phyloP scores from a whole-genome alignment of 2,329 filamentous ascomycete genomes.

The Botrytis fabae region DNA sequence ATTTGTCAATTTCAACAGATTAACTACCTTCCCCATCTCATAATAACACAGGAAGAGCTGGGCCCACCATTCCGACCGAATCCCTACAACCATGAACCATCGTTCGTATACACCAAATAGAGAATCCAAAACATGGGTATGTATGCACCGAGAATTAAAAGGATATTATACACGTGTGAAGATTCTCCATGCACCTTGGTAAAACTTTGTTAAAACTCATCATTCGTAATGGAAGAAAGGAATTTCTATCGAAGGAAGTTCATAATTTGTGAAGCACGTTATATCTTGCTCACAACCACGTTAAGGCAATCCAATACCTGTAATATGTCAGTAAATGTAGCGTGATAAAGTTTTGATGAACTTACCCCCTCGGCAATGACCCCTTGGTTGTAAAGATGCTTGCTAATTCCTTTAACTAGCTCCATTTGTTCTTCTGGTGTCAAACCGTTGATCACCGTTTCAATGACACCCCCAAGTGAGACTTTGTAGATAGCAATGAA shows the following conservation, averaged over 20 bases:
- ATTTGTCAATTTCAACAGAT: neutral
- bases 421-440: conserved; percentile 87
- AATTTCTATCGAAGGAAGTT: neutral
- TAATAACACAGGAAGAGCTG: neutral
- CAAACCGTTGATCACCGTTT: conserved; percentile 88
- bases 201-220: conserved; percentile 21
- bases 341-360: neutral
- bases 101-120: conserved; percentile 12
- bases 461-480: conserved; percentile 82
- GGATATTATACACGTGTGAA: conserved; percentile 23
- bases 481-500: conserved; percentile 91
- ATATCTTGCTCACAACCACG: conserved; percentile 33
- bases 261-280: conserved; percentile 22
- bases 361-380: conserved; percentile 41
- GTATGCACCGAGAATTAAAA: conserved; percentile 21
- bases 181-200: conserved; percentile 13
- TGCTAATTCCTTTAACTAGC: conserved; percentile 63
- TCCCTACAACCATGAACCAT: neutral
- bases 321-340: conserved; percentile 14
- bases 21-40: neutral
- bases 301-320: conserved; percentile 39
- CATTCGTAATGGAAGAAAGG: conserved; percentile 7
- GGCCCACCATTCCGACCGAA: neutral
- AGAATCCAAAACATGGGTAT: conserved; percentile 22
- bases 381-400: conserved; percentile 66